Evolutionary conservation across 148 eudicot genomes (phyloP).

Genomic region (Spergularia bocconei): DNA sequence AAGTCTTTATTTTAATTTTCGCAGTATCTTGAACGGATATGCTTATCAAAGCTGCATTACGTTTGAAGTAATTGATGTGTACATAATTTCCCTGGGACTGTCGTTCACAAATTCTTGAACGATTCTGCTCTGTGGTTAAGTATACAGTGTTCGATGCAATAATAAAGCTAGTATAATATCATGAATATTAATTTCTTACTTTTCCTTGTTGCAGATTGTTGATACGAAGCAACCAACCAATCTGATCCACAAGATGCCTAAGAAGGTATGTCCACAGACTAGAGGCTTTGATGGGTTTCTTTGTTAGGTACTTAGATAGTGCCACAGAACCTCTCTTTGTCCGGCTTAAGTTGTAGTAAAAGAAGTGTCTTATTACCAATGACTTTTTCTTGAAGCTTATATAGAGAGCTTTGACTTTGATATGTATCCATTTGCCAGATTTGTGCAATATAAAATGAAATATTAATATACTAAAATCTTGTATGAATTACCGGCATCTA

Average conservation of each 20-base stretch:
- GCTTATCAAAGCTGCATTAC: constrained; percentile 9
- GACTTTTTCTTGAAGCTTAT: background rate
- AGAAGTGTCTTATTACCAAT: background rate
- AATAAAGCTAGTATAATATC: background rate
- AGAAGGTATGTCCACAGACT: constrained; percentile 43
- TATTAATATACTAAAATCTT: background rate
- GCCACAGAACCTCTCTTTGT: background rate
- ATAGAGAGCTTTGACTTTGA: background rate
- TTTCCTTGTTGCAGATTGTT: constrained; percentile 45
- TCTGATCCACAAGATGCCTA: constrained; percentile 70
- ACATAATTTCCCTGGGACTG: background rate
- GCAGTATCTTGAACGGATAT: background rate
- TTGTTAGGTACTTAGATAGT: background rate
- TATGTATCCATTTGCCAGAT: background rate
- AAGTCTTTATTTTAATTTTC: background rate
- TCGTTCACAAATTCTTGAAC: background rate
- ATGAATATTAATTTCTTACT: constrained; percentile 1
- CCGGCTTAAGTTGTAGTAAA: background rate
- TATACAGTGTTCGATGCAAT: no score
- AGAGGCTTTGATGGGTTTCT: background rate
- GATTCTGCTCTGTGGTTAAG: background rate
- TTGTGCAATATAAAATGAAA: background rate
- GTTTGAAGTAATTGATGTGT: background rate
- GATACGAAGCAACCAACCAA: constrained; percentile 52
- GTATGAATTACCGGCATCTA: background rate